Evolutionary conservation across 2,329 filamentous ascomycete genomes (phyloP).

Genomic region (Trichoderma sp.): DNA sequence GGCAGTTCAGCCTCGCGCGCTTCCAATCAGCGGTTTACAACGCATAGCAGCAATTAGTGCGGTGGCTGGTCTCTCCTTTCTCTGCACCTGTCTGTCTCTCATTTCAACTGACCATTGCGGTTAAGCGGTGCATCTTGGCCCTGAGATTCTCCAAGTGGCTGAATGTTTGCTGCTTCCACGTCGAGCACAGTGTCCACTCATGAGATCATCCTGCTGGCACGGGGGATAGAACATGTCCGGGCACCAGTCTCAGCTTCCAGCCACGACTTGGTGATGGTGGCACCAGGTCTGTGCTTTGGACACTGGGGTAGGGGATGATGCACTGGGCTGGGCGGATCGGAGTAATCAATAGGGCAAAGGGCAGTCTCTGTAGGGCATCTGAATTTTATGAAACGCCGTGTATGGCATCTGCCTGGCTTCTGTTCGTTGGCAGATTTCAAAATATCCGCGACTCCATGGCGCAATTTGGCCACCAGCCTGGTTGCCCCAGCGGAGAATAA

Average conservation of each 20-base stretch:
- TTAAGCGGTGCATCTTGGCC: neutral
- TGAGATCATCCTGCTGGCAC: neutral
- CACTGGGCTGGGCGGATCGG: neutral
- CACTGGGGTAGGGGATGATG: neutral
- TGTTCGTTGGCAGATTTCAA: neutral
- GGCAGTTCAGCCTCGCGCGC: neutral
- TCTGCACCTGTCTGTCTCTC: neutral
- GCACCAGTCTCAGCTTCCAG: neutral
- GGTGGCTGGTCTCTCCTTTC: conserved; percentile 3
- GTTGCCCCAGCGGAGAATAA: conserved; percentile 13
- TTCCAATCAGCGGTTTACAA: neutral
- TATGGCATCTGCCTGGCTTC: neutral
- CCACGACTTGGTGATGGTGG: neutral
- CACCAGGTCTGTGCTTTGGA: neutral
- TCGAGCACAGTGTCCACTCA: neutral
- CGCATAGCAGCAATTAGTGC: neutral
- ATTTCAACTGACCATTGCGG: neutral
- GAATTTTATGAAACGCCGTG: neutral
- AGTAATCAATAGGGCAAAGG: neutral
- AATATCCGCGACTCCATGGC: neutral
- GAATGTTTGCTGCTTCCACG: conserved; percentile 16
- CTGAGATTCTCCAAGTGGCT: neutral
- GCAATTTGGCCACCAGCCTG: neutral
- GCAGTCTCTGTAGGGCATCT: neutral
- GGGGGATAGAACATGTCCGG: neutral